Conservation (phyloP, 192 early-diverging fungal species). For the Kappamyces sp. region DNA sequence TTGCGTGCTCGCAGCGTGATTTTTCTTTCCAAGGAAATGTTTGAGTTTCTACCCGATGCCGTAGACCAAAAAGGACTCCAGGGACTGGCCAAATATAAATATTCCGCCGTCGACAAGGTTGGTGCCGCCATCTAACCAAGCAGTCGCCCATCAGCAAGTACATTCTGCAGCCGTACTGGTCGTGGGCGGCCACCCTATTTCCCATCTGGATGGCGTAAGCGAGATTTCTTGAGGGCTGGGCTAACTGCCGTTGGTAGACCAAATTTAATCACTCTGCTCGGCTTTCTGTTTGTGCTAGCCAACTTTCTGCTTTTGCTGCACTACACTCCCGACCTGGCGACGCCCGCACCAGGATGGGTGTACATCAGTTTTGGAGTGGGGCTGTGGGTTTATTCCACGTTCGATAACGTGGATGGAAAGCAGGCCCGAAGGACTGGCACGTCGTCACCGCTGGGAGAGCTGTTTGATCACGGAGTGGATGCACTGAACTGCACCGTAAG, state of each 20-base stretch:
- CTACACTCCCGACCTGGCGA: conserved; percentile 63
- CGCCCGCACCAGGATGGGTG: conserved; percentile 72
- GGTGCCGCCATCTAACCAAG: neutral
- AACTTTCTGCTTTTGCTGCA: conserved; percentile 69
- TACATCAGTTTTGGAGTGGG: conserved; percentile 73
- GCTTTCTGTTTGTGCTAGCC: conserved; percentile 69
- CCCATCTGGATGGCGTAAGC: conserved; percentile 88
- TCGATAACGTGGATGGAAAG: conserved; percentile 94
- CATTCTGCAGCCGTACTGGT: conserved; percentile 83
- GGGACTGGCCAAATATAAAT: conserved; percentile 74
- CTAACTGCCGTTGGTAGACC: conserved; percentile 79
- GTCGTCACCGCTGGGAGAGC: conserved; percentile 83
- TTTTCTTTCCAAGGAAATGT: neutral
- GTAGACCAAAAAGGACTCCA: conserved; percentile 62
- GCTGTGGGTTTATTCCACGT: conserved; percentile 80
- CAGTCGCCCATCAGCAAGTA: conserved; percentile 79
- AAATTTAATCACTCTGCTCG: conserved; percentile 86
- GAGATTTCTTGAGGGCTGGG: conserved; percentile 63
- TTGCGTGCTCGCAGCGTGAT: too few species aligned
- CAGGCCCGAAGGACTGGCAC: conserved; percentile 87
- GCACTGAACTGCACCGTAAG: conserved; percentile 78
- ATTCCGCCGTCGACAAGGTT: conserved; percentile 59
- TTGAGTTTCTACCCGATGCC: conserved; percentile 12
- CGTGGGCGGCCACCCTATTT: conserved; percentile 78
- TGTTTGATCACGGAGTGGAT: conserved; percentile 83